Percentiles rank a stretch among this genome's conserved stretches.
These are phyloP conservation scores for Clathrospora elynae DNA, from an alignment of 2,329 filamentous ascomycete genomes.

Conservation along the genomic window DNA sequence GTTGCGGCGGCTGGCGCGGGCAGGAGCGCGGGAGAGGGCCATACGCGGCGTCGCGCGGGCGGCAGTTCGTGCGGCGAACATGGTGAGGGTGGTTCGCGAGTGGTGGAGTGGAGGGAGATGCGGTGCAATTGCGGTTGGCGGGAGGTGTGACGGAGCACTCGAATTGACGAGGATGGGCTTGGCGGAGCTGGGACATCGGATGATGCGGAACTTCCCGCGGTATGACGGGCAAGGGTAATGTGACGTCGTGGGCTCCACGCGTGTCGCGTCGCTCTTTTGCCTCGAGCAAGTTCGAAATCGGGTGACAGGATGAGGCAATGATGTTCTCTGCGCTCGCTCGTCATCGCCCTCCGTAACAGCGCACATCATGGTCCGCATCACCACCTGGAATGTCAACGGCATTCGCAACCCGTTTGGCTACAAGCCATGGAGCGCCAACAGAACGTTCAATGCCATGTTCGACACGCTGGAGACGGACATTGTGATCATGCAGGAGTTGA, in stretches of 20 bases:
- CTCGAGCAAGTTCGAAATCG: not conserved
- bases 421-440: conserved; percentile 56
- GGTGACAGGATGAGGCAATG: conserved; percentile 8
- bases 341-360: conserved; percentile 11
- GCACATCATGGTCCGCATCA: conserved; percentile 74
- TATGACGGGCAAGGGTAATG: conserved; percentile 23
- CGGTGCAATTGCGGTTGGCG: conserved; percentile 29
- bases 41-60: conserved; percentile 60
- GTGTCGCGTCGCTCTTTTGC: conserved; percentile 13
- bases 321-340: conserved; percentile 9
- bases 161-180: conserved; percentile 30
- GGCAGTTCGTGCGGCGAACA: conserved; percentile 43
- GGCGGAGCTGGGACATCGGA: conserved; percentile 15
- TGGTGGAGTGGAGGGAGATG: conserved; percentile 42
- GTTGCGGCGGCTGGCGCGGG: conserved; percentile 71
- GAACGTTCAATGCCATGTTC: conserved; percentile 75
- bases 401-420: conserved; percentile 61
- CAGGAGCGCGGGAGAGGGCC: conserved; percentile 59
- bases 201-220: conserved; percentile 18
- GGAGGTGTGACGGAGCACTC: conserved; percentile 27
- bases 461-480: conserved; percentile 91
- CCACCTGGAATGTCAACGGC: conserved; percentile 62
- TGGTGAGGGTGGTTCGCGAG: conserved; percentile 28
- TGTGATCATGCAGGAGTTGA: conserved; percentile 92
- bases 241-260: conserved; percentile 30